phyloP scores from a whole-genome alignment of 1,284 basidiomycete species.

The Phellinidium pouzarii region DNA sequence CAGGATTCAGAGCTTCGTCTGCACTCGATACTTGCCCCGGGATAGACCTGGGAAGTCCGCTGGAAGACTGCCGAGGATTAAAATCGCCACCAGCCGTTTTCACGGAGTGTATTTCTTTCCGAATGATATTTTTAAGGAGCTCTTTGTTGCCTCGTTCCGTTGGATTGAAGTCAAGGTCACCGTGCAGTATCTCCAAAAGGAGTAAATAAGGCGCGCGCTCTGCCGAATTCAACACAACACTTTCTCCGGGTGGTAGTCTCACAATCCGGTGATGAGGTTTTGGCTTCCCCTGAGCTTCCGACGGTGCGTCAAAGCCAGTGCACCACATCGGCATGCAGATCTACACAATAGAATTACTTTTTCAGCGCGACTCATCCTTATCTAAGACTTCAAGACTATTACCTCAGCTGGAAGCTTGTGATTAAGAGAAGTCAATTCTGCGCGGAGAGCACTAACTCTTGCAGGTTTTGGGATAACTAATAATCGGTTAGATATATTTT shows the following conservation, averaged over 20 bases:
- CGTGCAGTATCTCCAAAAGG: conserved; percentile 86
- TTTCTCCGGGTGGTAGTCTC: conserved; percentile 95
- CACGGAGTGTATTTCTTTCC: conserved; percentile 59
- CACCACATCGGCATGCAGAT: conserved; percentile 99
- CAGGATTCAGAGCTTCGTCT: conserved; percentile 9
- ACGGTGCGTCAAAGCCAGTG: conserved; percentile 56
- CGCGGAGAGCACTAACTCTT: conserved; percentile 89
- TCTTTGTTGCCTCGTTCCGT: conserved; percentile 80
- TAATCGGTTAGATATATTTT: conserved; percentile 90
- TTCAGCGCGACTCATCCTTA: conserved; percentile 9
- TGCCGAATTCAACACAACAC: conserved; percentile 97
- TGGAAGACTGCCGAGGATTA: conserved; percentile 22
- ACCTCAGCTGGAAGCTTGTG: conserved; percentile 94
- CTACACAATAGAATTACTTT: conserved; percentile 33
- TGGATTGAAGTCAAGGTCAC: conserved; percentile 94
- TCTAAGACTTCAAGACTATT: conserved; percentile 23
- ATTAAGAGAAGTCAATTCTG: conserved; percentile 93
- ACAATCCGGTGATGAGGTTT: conserved; percentile 91
- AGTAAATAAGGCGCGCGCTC: conserved; percentile 93
- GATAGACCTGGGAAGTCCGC: neutral
- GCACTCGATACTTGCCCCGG: neutral
- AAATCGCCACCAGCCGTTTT: conserved; percentile 47
- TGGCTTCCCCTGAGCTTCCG: conserved; percentile 34
- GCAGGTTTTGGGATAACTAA: conserved; percentile 92
- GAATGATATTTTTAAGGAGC: conserved; percentile 75